Base-by-base conservation (phyloP, 2,329 filamentous ascomycete genomes). In the Stylonectria norvegica region DNA sequence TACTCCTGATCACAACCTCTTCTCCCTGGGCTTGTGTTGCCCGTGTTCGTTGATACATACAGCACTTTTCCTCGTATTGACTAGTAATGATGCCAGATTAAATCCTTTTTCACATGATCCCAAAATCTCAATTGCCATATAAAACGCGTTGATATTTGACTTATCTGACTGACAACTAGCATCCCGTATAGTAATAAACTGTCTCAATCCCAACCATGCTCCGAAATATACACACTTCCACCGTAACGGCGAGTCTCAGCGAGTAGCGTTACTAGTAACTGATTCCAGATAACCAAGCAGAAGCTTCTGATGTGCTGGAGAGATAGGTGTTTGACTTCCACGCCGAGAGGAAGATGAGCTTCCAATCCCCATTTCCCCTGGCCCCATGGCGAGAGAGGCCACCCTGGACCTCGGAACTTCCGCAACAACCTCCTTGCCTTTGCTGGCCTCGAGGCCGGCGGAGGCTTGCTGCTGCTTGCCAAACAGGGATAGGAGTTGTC, bases 301-400 rank as follows among this genome's bases (percentile, higher is more conserved):
- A 55, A 93, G 93, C 12, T 74, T 82, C 58, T 86, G 83, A 52
- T 93, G 83, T 1, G 79, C 83, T 0, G 85, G 78, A 4, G 83
- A 85, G 31, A 81, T 79, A 10, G 76, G 69, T 20, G 72, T 71
- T 55, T 75, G 69, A 46, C 71, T 76, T 14, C 69, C 70, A 9
- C 73, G 67, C 28, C 71, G 65, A 25, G 66, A 67, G 17, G 50
- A 60, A 2, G 52, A 42, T 30, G 49, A 17, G 22, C 38, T 45
- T n/a, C 34, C 37, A 16, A 40, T 37, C 17, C 20, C 46, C 35
- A 42, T 27, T 16, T 68, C 67, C 10, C 63, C 65, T 19, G 53
- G 57, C 8, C 62, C 63, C 37, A 72, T 70, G 9, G 66, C 65
- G 37, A 73, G 54, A n/a, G 72, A 73, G 4, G 66, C 64, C 28